These are phyloP conservation scores for Luffa acutangula DNA, from an alignment of 306 rosid species.

Conservation along the genomic window DNA sequence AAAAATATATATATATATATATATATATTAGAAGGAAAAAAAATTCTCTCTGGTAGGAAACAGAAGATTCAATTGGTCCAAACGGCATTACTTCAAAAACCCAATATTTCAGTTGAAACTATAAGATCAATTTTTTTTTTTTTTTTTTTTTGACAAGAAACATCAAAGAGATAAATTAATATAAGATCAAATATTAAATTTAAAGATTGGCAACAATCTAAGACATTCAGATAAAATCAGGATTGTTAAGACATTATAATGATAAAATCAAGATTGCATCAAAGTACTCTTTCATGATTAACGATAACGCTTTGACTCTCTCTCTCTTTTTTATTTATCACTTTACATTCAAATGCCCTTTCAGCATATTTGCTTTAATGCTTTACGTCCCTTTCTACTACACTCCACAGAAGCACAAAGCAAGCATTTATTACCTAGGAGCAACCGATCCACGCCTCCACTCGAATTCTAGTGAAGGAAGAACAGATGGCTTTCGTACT, in stretches of 20 bases:
- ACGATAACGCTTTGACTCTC: neutral
- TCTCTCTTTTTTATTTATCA: neutral
- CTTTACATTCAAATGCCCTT: neutral
- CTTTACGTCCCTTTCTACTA: neutral
- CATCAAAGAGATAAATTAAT: too few relatives aligned
- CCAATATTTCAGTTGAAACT: neutral
- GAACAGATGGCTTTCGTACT: slow-evolving; percentile 65
- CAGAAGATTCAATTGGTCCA: neutral
- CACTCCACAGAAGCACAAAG: neutral
- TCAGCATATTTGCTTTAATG: neutral
- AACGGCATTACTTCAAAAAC: neutral
- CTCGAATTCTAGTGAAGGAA: slow-evolving; percentile 87
- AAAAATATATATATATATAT: too few relatives aligned
- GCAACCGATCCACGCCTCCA: slow-evolving; percentile 85
- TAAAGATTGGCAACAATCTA: neutral
- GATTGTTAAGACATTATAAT: neutral
- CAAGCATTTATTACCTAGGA: slow-evolving; percentile 53
- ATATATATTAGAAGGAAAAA: neutral
- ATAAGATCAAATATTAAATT: neutral
- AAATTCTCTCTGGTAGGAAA: neutral
- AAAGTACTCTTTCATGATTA: neutral
- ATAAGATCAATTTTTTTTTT: too few relatives aligned
- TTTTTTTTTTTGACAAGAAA: too few relatives aligned
- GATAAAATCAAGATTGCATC: neutral
- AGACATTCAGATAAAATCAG: neutral